Evolutionary conservation across 176 grass and related monocot species (phyloP), one percentile per base, ranked within the genome.

Genomic region (Phyllostachys edulis): DNA sequence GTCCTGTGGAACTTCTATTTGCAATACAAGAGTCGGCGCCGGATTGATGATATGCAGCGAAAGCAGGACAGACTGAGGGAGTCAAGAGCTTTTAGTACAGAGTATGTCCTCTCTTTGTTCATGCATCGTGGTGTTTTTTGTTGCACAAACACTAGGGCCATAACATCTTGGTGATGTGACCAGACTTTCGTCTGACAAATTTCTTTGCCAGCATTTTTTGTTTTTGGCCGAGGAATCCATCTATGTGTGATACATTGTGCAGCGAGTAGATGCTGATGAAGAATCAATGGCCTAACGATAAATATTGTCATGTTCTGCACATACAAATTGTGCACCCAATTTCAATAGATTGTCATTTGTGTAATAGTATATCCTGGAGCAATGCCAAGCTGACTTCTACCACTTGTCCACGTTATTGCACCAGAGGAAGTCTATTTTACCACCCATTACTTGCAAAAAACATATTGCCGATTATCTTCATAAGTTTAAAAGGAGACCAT

Each of bases 1-100:
- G 13, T 74, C 20, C 63, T 98, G 39, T 98, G 96, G 91, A 84
- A 83, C 15, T 95, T 95, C 80, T 98, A 95, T 80, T 46, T 73
- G 71, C 77, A 83, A 26, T 98, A 95, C 80, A 98, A 95, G 87
- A 92, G 77, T 67, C 82, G 80, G 21, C 68, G 77, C 11, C 87
- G 77, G 41, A 75, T 98, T 72, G 93, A 91, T 87, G 91, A 92
- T 63, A 92, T 98, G 85, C 92, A 95, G 42, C 57, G 74, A 32
- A 89, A 95, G 77, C 96, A 90, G 74, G 85, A 95, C 64, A 85
- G 57, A 34, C 89, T 82, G 77, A 88, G 89, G 82, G 87, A 95
- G 34, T 93, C 93, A 27, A 87, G 89, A 78, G 92, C 82, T 37
- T 95, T 87, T 79, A 95, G 91, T 70, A 95, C 80, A 12, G 89